phyloP scores from a whole-genome alignment of 1,139 yeast genomes.

The Geotrichum australiense region DNA sequence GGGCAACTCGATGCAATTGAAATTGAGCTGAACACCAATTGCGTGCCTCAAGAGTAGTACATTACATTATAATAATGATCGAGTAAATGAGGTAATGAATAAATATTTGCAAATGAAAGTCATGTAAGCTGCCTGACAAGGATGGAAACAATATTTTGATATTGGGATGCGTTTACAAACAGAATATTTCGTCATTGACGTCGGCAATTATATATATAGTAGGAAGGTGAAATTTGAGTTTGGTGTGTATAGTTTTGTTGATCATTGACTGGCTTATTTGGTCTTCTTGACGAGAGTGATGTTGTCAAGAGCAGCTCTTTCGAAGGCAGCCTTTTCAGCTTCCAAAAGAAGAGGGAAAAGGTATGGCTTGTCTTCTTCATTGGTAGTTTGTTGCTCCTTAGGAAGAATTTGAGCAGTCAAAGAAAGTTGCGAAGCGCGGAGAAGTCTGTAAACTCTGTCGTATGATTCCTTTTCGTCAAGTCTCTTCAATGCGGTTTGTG shows the following conservation, averaged over 20 bases:
- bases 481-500: conserved; percentile 84
- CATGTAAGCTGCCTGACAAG: too few relatives aligned
- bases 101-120: too few relatives aligned
- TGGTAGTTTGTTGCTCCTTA: conserved; percentile 64
- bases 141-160: too few relatives aligned
- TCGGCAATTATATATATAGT: not conserved
- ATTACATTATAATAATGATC: too few relatives aligned
- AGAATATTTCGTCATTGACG: too few relatives aligned
- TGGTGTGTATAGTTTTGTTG: too few relatives aligned
- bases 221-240: not conserved
- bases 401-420: conserved; percentile 83
- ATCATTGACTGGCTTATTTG: too few relatives aligned
- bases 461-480: conserved; percentile 77
- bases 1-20: conserved; percentile 25
- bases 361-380: conserved; percentile 80
- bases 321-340: conserved; percentile 88
- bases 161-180: too few relatives aligned
- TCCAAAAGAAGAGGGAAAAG: conserved; percentile 85
- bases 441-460: conserved; percentile 85
- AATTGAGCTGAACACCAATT: conserved; percentile 8
- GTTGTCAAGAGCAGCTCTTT: conserved; percentile 84
- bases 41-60: too few relatives aligned
- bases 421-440: conserved; percentile 86
- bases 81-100: too few relatives aligned
- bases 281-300: conserved; percentile 40